These are phyloP conservation scores for Gossypium schwendimanii DNA, from an alignment of 441 rosid species.

Conservation along the genomic window DNA sequence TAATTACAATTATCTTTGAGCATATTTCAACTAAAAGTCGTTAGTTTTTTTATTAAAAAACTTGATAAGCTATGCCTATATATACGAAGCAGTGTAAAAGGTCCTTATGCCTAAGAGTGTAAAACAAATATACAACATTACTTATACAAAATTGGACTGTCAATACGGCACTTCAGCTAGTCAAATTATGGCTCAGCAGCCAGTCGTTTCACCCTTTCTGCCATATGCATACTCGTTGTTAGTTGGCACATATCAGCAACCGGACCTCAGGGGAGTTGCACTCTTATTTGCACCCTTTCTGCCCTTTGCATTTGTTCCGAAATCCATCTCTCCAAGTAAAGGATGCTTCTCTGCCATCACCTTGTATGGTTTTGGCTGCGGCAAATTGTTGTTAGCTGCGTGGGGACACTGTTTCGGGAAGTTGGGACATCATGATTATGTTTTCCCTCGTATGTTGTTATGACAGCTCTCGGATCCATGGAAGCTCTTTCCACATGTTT, in stretches of 20 bases:
- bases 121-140: background rate
- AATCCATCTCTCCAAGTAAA: slow-evolving; percentile 41
- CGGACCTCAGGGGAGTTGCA: slow-evolving; percentile 9
- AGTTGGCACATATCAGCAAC: slow-evolving; percentile 4
- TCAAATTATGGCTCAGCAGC: slow-evolving; percentile 5
- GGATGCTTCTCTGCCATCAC: slow-evolving; percentile 36
- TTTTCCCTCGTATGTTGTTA: slow-evolving; percentile 66
- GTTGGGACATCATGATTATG: slow-evolving; percentile 58
- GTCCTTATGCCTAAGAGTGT: too few relatives aligned
- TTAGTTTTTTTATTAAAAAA: too few relatives aligned
- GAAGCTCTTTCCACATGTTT: slow-evolving; percentile 72
- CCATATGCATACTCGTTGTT: too few relatives aligned
- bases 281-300: slow-evolving; percentile 56
- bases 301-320: slow-evolving; percentile 41
- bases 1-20: too few relatives aligned
- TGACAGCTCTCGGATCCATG: slow-evolving; percentile 51
- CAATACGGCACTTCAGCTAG: background rate
- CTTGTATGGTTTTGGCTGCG: slow-evolving; percentile 26
- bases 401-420: slow-evolving; percentile 37
- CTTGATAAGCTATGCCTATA: too few relatives aligned
- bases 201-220: background rate
- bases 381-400: slow-evolving; percentile 19
- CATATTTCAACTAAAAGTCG: too few relatives aligned
- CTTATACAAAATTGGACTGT: slow-evolving; percentile 15
- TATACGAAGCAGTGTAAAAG: too few relatives aligned